Evolutionary conservation across 2,329 filamentous ascomycete species (phyloP).

Genomic region (Fusarium sp.): DNA sequence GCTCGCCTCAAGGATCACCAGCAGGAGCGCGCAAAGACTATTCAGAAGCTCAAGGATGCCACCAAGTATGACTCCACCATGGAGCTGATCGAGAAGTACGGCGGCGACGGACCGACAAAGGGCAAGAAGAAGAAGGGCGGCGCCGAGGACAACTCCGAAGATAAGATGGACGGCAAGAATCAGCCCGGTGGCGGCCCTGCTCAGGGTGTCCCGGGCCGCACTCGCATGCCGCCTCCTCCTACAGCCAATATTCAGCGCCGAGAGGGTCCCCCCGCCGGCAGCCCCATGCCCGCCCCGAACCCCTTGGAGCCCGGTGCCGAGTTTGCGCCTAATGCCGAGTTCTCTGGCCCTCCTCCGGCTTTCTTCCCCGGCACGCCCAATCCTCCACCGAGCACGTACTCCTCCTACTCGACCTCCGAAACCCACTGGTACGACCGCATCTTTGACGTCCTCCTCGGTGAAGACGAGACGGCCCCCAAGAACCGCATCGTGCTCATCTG

Average conservation of each 20-base stretch:
- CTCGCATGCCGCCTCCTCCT: conserved; percentile 66
- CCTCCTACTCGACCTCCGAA: conserved; percentile 47
- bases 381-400: conserved; percentile 22
- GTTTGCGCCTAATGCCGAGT: conserved; percentile 78
- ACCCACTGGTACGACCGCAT: conserved; percentile 94
- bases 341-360: conserved; percentile 52
- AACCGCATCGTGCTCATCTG: conserved; percentile 93
- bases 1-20: conserved; percentile 79
- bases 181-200: conserved; percentile 1
- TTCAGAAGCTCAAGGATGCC: conserved; percentile 92
- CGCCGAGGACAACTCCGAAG: conserved; percentile 20
- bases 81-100: conserved; percentile 94
- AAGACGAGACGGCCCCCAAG: conserved; percentile 92
- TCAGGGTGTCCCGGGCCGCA: conserved; percentile 52
- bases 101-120: conserved; percentile 68
- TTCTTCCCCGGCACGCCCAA: conserved; percentile 49
- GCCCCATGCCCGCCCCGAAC: conserved; percentile 45
- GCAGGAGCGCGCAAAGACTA: conserved; percentile 84
- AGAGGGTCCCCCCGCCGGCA: conserved; percentile 43
- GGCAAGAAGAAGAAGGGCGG: conserved; percentile 46
- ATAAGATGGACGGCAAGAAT: conserved; percentile 32
- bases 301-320: conserved; percentile 65
- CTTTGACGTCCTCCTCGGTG: conserved; percentile 89
- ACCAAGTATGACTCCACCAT: conserved; percentile 97
- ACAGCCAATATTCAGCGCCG: conserved; percentile 71